Evolutionary conservation across 805 yeast species (phyloP).

Genomic region (Hanseniaspora vineae): DNA sequence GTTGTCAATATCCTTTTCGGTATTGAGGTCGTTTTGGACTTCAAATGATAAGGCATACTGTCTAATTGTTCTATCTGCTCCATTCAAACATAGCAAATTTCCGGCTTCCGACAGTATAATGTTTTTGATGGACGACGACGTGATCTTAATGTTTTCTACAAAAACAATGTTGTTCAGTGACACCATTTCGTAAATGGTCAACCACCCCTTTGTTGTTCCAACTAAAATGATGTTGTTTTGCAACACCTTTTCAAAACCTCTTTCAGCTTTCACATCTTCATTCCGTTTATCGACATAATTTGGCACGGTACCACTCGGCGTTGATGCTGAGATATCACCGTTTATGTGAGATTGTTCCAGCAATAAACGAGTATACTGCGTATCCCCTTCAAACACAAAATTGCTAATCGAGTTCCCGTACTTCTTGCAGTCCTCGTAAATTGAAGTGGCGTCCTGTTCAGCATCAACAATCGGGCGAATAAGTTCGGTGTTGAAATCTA

Average conservation of each 20-base stretch:
- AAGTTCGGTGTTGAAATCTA: constrained; percentile 9
- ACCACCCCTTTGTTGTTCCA: constrained; percentile 74
- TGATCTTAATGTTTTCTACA: constrained; percentile 40
- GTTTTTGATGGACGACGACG: constrained; percentile 60
- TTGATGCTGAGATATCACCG: too few species aligned
- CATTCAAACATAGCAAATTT: constrained; percentile 52
- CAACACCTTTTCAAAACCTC: constrained; percentile 32
- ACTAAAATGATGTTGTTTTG: constrained; percentile 37
- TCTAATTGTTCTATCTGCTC: constrained; percentile 65
- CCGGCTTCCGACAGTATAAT: constrained; percentile 46
- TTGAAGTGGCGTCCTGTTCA: constrained; percentile 7
- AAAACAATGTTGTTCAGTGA: constrained; percentile 15
- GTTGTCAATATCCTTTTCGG: constrained; percentile 1
- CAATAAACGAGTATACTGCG: too few species aligned
- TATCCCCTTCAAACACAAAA: constrained; percentile 3
- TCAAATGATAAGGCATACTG: constrained; percentile 26
- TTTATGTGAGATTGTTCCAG: too few species aligned
- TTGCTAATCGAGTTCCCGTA: constrained; percentile 4
- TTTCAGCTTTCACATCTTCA: constrained; percentile 24
- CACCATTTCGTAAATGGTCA: constrained; percentile 34
- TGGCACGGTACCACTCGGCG: too few species aligned
- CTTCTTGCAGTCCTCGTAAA: constrained; percentile 6
- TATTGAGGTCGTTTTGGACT: constrained; percentile 2
- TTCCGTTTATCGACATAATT: constrained; percentile 8
- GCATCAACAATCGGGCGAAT: neutral